phyloP scores from a whole-genome alignment of 2,329 filamentous ascomycete species.

The Taxawa tesnikishii region DNA sequence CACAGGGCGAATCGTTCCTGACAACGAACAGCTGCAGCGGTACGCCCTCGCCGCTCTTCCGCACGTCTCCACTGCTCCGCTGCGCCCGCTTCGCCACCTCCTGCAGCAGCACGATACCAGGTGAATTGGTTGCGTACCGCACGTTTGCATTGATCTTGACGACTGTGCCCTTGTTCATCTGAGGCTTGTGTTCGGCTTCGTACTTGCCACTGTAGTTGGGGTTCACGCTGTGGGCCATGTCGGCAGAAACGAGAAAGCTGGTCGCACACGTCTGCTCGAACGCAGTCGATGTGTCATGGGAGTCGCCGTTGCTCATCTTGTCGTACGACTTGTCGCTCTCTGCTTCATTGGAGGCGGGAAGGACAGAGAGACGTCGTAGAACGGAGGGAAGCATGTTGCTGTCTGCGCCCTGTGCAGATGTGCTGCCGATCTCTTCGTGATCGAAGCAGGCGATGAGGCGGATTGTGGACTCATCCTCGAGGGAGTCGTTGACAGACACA shows the following conservation, averaged over 20 bases:
- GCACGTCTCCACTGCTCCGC: conserved; percentile 24
- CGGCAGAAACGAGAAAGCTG: conserved; percentile 88
- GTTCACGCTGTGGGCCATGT: conserved; percentile 95
- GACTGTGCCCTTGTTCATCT: conserved; percentile 93
- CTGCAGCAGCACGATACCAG: conserved; percentile 84
- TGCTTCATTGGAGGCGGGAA: conserved; percentile 48
- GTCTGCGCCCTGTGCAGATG: conserved; percentile 83
- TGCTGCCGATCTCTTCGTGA: conserved; percentile 92
- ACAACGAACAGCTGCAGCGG: conserved; percentile 94
- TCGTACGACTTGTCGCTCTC: conserved; percentile 55
- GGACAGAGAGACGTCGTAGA: conserved; percentile 70
- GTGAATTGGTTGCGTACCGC: conserved; percentile 90
- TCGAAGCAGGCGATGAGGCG: conserved; percentile 93
- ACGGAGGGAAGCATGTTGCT: conserved; percentile 84
- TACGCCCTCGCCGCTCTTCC: conserved; percentile 50
- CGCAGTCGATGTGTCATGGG: conserved; percentile 54
- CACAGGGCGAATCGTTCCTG: conserved; percentile 86
- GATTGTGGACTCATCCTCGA: conserved; percentile 69
- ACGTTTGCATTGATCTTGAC: conserved; percentile 98
- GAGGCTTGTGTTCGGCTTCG: conserved; percentile 77
- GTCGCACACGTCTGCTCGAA: conserved; percentile 87
- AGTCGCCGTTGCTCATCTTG: conserved; percentile 34
- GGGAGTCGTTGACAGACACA: conserved; percentile 40
- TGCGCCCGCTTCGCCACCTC: conserved; percentile 60
- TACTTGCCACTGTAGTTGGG: conserved; percentile 92